Conservation (phyloP, 495 filamentous ascomycete genomes). For the Pseudotulostoma volvatum region DNA sequence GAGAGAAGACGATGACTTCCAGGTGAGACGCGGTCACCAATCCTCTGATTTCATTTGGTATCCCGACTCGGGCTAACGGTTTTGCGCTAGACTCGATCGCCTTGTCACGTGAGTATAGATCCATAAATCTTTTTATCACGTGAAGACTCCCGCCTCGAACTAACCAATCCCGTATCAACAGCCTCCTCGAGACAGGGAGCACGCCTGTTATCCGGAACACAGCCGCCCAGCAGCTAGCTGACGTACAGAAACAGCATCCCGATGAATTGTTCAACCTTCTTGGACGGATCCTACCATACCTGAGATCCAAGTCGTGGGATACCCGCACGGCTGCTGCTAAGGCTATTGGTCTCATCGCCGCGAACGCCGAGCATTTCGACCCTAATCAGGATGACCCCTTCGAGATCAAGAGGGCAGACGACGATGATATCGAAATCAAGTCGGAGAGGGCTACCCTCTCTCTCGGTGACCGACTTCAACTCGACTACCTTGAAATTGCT, state of each 20-base stretch:
- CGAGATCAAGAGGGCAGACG: conserved; percentile 30
- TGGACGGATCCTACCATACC: conserved; percentile 86
- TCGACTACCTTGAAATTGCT: conserved; percentile 61
- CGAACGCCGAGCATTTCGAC: conserved; percentile 75
- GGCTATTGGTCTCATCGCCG: conserved; percentile 80
- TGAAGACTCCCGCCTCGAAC: conserved; percentile 3
- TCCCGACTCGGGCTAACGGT: conserved; percentile 12
- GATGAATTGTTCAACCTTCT: conserved; percentile 94
- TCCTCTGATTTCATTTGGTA: background rate
- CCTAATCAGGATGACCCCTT: conserved; percentile 56
- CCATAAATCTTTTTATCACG: background rate
- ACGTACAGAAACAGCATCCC: conserved; percentile 93
- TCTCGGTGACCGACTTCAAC: conserved; percentile 42
- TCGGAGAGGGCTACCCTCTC: conserved; percentile 11
- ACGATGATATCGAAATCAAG: conserved; percentile 34
- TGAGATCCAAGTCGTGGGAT: conserved; percentile 88
- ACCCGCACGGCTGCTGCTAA: conserved; percentile 81
- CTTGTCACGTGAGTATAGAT: conserved; percentile 84
- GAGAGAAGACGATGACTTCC: conserved; percentile 37
- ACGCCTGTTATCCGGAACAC: conserved; percentile 89
- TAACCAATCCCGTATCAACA: conserved; percentile 29
- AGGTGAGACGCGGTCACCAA: conserved; percentile 24
- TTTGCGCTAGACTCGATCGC: conserved; percentile 55
- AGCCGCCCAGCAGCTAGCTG: conserved; percentile 86
- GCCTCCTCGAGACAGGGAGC: conserved; percentile 89